These are phyloP conservation scores for Yarrowia hollandica DNA, from an alignment of 805 yeast species.

Conservation along the genomic window DNA sequence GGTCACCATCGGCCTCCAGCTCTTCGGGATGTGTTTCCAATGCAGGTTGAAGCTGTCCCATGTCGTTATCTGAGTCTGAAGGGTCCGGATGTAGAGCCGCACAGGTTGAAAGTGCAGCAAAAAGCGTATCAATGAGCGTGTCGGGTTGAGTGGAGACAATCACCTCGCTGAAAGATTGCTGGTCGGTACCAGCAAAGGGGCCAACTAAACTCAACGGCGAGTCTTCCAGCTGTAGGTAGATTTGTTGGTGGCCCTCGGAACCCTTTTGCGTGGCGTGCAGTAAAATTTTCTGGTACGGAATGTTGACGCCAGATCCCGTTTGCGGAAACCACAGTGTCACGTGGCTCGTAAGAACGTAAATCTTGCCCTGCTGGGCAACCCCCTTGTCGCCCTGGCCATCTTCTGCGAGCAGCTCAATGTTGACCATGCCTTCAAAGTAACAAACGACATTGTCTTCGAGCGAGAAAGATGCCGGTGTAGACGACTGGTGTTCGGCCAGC, in stretches of 20 bases:
- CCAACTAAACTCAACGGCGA: conserved; percentile 1
- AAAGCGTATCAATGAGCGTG: conserved; percentile 29
- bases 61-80: conserved; percentile 9
- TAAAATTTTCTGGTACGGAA: conserved; percentile 35
- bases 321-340: conserved; percentile 36
- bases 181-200: not conserved
- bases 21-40: conserved; percentile 1
- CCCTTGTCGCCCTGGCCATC: conserved; percentile 7
- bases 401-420: conserved; percentile 6
- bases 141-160: conserved; percentile 34
- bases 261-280: conserved; percentile 37
- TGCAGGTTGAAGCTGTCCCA: not conserved
- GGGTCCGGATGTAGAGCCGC: conserved; percentile 36
- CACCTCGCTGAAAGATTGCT: conserved; percentile 12
- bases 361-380: conserved; percentile 7
- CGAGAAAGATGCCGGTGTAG: conserved; percentile 41
- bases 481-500: conserved; percentile 38
- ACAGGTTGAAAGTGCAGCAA: conserved; percentile 35
- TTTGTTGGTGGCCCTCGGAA: not conserved
- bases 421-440: conserved; percentile 31
- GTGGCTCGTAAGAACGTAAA: conserved; percentile 38
- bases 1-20: conserved; percentile 8
- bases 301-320: conserved; percentile 31
- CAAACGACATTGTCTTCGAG: conserved; percentile 41
- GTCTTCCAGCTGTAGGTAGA: conserved; percentile 15